Evolutionary conservation across 352 stramenopile species (phyloP), one percentile per base, ranked within the genome.

Genomic region (Globisporangium radiosum): DNA sequence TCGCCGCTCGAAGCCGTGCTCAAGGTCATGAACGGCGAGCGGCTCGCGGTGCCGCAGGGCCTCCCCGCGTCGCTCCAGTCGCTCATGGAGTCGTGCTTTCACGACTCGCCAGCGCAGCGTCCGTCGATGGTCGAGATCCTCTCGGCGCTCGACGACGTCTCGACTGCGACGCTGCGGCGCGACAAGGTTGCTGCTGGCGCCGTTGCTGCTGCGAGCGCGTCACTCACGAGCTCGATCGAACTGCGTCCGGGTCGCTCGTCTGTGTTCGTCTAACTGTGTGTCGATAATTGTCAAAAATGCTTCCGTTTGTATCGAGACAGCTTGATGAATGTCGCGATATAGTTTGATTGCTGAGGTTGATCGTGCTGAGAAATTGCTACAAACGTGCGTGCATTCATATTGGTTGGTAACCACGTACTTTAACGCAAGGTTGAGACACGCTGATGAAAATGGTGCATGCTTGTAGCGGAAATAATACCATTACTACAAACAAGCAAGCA

Each of bases 111-210:
- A 3, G 62, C 69, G 44, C 64, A 90, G 60, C 78, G 82, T 19
- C 82, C 82, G 40, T 77, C 71, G 15, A 88, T 92, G 80, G 68
- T 67, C n/a, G 69, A 87, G 63, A 87, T 92, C 56, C 51, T 92
- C 44, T 40, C 56, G 14, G 57, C 71, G 36, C 69, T 88, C 33
- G 71, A 82, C 36, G 62, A 64, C 36, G 50, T 43, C 14, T 40
- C 48, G 25, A 52, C 19, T 10, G 48, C 48, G 13, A 15, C 48
- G 19, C 19, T n/a, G 7, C 11, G 17, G 37, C 11, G 25, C 49
- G 49, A 54, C 43, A 47, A 47, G 43, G 25, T 33, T 2, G 25
- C 33, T 19, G 14, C 7, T 13, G 15, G 15, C 4, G 54, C 60
- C 14, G 37, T 45, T n/a, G 36, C 60, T 42, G 60, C 59, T 42